phyloP scores from a whole-genome alignment of 2,329 filamentous ascomycete species.

The Elsinoe necatrix region DNA sequence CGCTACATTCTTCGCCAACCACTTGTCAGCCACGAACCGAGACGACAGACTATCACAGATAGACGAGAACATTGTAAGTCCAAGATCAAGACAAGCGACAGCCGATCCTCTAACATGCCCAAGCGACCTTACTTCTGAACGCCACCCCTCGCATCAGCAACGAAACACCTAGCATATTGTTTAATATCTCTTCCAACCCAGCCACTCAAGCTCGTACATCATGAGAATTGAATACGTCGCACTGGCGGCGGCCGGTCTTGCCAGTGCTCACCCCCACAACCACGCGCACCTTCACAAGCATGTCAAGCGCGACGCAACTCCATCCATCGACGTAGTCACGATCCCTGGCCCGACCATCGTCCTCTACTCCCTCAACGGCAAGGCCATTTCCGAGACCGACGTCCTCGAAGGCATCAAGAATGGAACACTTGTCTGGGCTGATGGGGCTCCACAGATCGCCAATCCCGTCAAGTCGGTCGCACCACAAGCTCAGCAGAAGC shows the following conservation, averaged over 20 bases:
- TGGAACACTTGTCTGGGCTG: constrained; percentile 56
- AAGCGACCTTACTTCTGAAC: not conserved
- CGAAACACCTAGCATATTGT: constrained; percentile 6
- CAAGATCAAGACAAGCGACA: not conserved
- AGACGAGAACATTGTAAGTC: not conserved
- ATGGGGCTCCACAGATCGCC: constrained; percentile 37
- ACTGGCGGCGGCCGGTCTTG: constrained; percentile 33
- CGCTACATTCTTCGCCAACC: constrained; percentile 9
- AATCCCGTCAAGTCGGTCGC: constrained; percentile 21
- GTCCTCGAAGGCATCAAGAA: constrained; percentile 64
- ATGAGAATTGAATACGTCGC: constrained; percentile 13
- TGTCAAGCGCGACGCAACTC: constrained; percentile 44
- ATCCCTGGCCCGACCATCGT: constrained; percentile 56
- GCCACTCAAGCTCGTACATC: not conserved
- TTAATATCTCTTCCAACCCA: not conserved
- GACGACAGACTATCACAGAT: too few species aligned
- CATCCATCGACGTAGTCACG: constrained; percentile 45
- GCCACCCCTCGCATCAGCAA: not conserved
- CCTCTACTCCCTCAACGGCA: constrained; percentile 63
- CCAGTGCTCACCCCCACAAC: constrained; percentile 49
- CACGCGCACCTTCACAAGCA: constrained; percentile 49
- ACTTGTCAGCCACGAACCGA: not conserved
- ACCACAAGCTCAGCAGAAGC: constrained; percentile 23
- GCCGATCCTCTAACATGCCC: not conserved
- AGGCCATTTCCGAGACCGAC: constrained; percentile 52